Conservation (phyloP, 2,329 filamentous ascomycete genomes). For the Phymatotrichopsis omnivora region DNA sequence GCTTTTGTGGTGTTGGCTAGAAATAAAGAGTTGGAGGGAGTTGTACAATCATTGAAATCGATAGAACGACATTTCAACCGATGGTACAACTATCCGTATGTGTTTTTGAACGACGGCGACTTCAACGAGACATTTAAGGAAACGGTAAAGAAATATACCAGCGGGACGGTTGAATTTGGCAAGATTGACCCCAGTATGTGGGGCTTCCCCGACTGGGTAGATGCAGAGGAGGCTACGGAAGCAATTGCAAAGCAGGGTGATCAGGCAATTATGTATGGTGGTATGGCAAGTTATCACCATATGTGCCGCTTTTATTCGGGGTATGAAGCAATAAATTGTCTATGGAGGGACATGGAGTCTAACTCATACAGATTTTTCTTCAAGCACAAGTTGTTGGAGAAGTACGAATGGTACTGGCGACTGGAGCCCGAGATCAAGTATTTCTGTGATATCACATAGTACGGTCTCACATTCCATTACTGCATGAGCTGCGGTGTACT, state of each 20-base stretch:
- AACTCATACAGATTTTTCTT: conserved; percentile 65
- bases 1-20: conserved; percentile 91
- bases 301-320: conserved; percentile 99
- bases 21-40: conserved; percentile 92
- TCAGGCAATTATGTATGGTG: conserved; percentile 96
- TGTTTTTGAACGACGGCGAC: conserved; percentile 94
- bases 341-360: conserved; percentile 23
- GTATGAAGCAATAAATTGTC: conserved; percentile 41
- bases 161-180: conserved; percentile 77
- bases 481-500: not conserved
- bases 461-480: conserved; percentile 35
- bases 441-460: conserved; percentile 99
- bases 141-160: conserved; percentile 82
- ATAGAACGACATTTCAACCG: conserved; percentile 98
- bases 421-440: conserved; percentile 99
- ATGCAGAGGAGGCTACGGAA: conserved; percentile 86
- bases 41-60: conserved; percentile 93
- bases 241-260: conserved; percentile 96
- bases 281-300: conserved; percentile 95
- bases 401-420: conserved; percentile 99
- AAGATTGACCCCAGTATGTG: conserved; percentile 85
- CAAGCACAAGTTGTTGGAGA: conserved; percentile 85
- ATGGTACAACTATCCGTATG: conserved; percentile 97
- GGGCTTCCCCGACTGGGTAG: conserved; percentile 95
- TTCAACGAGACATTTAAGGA: conserved; percentile 94